These are phyloP conservation scores for Exophiala phaeomuriformis DNA, from an alignment of 2,329 filamentous ascomycete genomes.

Conservation along the genomic window DNA sequence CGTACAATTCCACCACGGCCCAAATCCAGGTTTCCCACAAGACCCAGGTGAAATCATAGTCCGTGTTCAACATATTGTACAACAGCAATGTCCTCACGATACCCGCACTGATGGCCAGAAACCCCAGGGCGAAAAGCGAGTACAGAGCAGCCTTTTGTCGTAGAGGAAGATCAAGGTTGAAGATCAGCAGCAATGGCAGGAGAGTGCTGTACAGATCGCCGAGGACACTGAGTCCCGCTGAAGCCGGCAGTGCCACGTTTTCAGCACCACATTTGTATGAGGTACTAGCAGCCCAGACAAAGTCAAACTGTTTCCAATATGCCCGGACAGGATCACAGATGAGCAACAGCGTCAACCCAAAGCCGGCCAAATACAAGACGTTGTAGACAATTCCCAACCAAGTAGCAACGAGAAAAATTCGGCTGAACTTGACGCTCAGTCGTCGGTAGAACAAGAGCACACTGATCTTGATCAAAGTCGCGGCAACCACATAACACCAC, in stretches of 20 bases:
- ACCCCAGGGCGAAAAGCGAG: slow-evolving; percentile 22
- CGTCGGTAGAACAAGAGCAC: slow-evolving; percentile 28
- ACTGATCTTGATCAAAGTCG: slow-evolving; percentile 21
- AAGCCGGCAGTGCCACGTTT: slow-evolving; percentile 16
- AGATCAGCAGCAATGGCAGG: slow-evolving; percentile 23
- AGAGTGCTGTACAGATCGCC: slow-evolving; percentile 26
- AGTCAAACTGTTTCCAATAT: slow-evolving; percentile 24
- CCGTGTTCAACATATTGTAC: slow-evolving; percentile 17
- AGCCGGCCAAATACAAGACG: slow-evolving; percentile 18
- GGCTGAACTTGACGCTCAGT: slow-evolving; percentile 23
- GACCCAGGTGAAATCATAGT: slow-evolving; percentile 24
- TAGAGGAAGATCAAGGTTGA: slow-evolving; percentile 18
- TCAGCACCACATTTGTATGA: slow-evolving; percentile 19
- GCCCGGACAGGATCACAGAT: slow-evolving; percentile 24
- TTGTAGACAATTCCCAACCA: slow-evolving; percentile 28
- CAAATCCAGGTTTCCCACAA: slow-evolving; percentile 28
- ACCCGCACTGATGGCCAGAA: slow-evolving; percentile 24
- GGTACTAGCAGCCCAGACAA: slow-evolving; percentile 16
- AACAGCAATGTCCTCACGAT: slow-evolving; percentile 23
- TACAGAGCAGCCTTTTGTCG: slow-evolving; percentile 25
- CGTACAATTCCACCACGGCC: slow-evolving; percentile 29
- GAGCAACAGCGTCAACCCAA: slow-evolving; percentile 18
- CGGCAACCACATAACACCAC: slow-evolving; percentile 17
- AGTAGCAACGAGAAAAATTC: slow-evolving; percentile 22
- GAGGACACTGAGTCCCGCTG: slow-evolving; percentile 21